Evolutionary conservation across 352 stramenopile genomes (phyloP), one percentile per base, ranked within the genome.

Genomic region (Pythium aristosporum): DNA sequence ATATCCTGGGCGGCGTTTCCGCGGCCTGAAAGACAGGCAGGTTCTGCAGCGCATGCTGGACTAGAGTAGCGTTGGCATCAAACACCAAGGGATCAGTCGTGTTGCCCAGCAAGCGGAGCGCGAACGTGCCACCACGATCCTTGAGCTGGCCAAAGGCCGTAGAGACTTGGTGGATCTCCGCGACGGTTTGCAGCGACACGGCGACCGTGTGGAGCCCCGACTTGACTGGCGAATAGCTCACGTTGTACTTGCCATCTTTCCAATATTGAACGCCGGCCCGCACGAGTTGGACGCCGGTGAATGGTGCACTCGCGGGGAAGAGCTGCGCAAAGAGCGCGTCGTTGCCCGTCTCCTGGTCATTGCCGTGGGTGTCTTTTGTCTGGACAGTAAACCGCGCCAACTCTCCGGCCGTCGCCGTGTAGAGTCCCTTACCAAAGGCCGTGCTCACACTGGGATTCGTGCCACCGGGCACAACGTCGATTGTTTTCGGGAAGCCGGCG

Each of bases 151-250:
- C 75, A 68, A 97, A 98, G 3, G 74, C 53, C 2, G 87, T 91
- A 6, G 76, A 89, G 10, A 98, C 77, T 30, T 80, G 68, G 43
- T 98, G 93, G 21, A 89, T 76, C 66, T 97, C 90, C 1, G 78
- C 76, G 0, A 78, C 63, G 13, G 80, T 89, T 55, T 95, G 80
- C 12, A 85, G 73, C 3, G 94, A 85, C 8, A 98, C 75, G 0
- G 77, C 79, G 28, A 99, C 73, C 0, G 89, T 98, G 70, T 98
- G 91, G 16, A 74, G 67, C 2, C 89, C 91, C 39, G 84, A 96
- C 37, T 83, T 74, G 43, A 91, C 74, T 1, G 94, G 91, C 1
- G 78, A 71, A 72, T 97, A 99, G 15, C 65, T 81, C 18, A 97
- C 78, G 15, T 85, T 84, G 77, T 97, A 98, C 25, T 82, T 58